phyloP scores from a whole-genome alignment of 2,329 filamentous ascomycete genomes.

The Stenocarpella maydis region DNA sequence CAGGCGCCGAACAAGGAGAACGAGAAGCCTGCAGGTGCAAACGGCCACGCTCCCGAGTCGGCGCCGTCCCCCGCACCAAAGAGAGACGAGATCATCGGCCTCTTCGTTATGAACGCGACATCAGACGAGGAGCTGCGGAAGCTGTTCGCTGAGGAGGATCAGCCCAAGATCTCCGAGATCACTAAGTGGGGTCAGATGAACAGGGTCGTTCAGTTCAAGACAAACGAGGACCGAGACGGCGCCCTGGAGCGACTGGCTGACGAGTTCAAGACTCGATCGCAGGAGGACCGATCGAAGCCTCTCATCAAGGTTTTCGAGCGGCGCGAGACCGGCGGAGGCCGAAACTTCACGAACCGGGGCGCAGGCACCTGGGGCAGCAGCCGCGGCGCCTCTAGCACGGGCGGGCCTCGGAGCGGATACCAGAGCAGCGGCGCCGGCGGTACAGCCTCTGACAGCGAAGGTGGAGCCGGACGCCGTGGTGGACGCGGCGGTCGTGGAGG shows the following conservation, averaged over 20 bases:
- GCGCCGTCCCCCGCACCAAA: slow-evolving; percentile 64
- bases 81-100: slow-evolving; percentile 74
- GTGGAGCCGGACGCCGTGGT: slow-evolving; percentile 61
- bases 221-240: slow-evolving; percentile 78
- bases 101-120: slow-evolving; percentile 89
- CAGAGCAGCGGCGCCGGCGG: slow-evolving; percentile 84
- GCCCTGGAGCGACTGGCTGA: slow-evolving; percentile 78
- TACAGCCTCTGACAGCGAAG: slow-evolving; percentile 75
- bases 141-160: slow-evolving; percentile 84
- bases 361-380: slow-evolving; percentile 74
- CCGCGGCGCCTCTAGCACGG: slow-evolving; percentile 66
- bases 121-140: slow-evolving; percentile 84
- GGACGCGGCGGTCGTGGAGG: slow-evolving; percentile 65
- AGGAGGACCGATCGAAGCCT: slow-evolving; percentile 79
- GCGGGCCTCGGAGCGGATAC: slow-evolving; percentile 73
- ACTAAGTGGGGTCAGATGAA: slow-evolving; percentile 82
- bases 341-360: slow-evolving; percentile 63
- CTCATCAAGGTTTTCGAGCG: slow-evolving; percentile 85
- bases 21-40: slow-evolving; percentile 62
- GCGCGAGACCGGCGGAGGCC: slow-evolving; percentile 60
- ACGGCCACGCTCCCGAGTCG: slow-evolving; percentile 63
- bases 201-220: slow-evolving; percentile 88
- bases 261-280: slow-evolving; percentile 76
- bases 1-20: slow-evolving; percentile 61
- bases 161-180: slow-evolving; percentile 78